Evolutionary conservation across 148 eudicot species (phyloP).

Genomic region (Nyssa sinensis): DNA sequence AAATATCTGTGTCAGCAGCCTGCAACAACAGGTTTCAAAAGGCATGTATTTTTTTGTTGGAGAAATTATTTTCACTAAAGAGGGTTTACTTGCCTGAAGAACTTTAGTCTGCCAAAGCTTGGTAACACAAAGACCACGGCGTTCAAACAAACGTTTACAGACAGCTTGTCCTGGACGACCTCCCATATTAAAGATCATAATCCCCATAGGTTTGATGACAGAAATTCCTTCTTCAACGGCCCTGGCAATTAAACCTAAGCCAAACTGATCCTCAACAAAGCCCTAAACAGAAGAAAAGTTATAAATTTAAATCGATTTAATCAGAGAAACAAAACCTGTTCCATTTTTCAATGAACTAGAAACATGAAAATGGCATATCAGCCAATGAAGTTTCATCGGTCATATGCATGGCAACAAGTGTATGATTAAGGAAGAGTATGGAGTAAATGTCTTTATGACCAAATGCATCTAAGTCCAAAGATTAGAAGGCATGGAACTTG

Average conservation of each 20-base stretch:
- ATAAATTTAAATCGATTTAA: not conserved
- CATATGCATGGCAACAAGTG: too few species aligned
- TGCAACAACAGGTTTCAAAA: conserved; percentile 35
- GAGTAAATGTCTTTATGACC: not conserved
- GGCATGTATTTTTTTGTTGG: not conserved
- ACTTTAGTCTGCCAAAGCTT: conserved; percentile 98
- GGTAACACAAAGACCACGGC: conserved; percentile 86
- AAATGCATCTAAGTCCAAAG: not conserved
- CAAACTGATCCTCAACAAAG: conserved; percentile 98
- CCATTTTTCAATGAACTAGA: not conserved
- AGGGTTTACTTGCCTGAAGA: conserved; percentile 58
- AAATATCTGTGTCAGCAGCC: conserved; percentile 97
- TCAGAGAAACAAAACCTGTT: not conserved
- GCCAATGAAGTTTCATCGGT: not conserved
- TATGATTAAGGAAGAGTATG: not conserved
- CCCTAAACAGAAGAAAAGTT: conserved; percentile 47
- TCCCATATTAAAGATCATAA: conserved; percentile 98
- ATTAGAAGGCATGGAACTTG: not conserved
- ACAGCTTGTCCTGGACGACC: conserved; percentile 99
- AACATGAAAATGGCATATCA: not conserved
- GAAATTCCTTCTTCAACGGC: conserved; percentile 97
- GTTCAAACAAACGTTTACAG: conserved; percentile 92
- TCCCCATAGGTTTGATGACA: conserved; percentile 89
- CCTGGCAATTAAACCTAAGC: conserved; percentile 91
- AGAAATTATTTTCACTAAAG: not conserved